phyloP scores from a whole-genome alignment of 2,329 filamentous ascomycete genomes.

The Tricladium varicosporioides region DNA sequence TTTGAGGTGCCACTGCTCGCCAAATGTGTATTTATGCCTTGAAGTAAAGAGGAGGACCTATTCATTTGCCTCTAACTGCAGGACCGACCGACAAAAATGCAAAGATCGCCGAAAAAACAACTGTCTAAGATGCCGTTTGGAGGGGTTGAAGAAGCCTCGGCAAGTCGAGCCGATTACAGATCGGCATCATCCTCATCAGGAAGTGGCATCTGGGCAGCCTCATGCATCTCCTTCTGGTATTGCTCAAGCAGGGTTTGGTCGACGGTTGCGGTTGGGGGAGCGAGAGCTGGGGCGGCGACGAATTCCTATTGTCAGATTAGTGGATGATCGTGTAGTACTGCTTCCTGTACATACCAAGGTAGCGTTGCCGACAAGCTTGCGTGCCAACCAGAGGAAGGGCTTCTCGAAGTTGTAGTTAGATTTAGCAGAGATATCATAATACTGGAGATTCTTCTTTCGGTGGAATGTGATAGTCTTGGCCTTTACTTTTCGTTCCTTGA shows the following conservation, averaged over 20 bases:
- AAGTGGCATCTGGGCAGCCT: constrained; percentile 78
- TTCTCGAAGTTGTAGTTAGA: constrained; percentile 99
- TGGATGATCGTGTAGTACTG: constrained; percentile 16
- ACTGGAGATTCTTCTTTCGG: constrained; percentile 99
- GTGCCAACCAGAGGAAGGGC: constrained; percentile 98
- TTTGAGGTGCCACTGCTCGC: constrained; percentile 23
- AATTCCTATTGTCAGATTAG: constrained; percentile 67
- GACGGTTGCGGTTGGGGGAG: constrained; percentile 87
- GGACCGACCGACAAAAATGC: constrained; percentile 30
- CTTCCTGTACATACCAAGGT: constrained; percentile 60
- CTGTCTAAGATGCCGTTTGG: constrained; percentile 35
- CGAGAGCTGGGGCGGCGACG: constrained; percentile 90
- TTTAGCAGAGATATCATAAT: constrained; percentile 99
- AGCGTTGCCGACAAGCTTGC: constrained; percentile 96
- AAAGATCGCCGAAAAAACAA: constrained; percentile 33
- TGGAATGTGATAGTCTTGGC: constrained; percentile 99
- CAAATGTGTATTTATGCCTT: constrained; percentile 27
- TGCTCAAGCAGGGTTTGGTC: constrained; percentile 77
- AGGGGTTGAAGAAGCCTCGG: constrained; percentile 21
- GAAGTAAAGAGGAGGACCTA: constrained; percentile 26
- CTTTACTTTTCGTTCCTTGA: constrained; percentile 99
- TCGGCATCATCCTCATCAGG: constrained; percentile 90
- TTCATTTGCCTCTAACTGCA: constrained; percentile 32
- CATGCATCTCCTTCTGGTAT: constrained; percentile 87
- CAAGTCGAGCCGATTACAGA: constrained; percentile 29